These are phyloP conservation scores for Cymbopogon flexuosus DNA, from an alignment of 202 grass and related monocot species.

Conservation along the genomic window DNA sequence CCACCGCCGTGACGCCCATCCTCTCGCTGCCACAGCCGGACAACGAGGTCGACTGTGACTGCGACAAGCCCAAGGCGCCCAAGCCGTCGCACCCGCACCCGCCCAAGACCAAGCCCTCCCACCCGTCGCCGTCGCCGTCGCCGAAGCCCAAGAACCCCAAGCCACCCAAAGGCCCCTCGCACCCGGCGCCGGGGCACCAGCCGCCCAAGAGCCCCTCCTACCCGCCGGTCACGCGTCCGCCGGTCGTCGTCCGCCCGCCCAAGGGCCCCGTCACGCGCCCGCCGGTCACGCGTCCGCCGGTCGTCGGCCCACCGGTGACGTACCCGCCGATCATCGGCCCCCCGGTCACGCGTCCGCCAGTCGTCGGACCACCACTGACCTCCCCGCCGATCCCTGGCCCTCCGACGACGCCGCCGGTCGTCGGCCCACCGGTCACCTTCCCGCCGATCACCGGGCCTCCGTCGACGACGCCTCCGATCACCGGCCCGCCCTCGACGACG, in stretches of 20 bases:
- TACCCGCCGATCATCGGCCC: background rate
- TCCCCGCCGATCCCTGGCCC: constrained; percentile 2
- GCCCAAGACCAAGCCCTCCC: constrained; percentile 26
- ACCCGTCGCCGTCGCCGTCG: constrained; percentile 17
- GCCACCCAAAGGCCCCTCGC: background rate
- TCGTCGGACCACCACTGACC: background rate
- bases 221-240: constrained; percentile 6
- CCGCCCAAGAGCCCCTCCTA: constrained; percentile 20
- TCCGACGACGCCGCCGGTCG: background rate
- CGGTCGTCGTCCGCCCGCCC: constrained; percentile 3
- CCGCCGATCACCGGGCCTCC: constrained; percentile 14
- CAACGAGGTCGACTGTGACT: constrained; percentile 27
- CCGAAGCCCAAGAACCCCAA: constrained; percentile 23
- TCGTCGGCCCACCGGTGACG: background rate
- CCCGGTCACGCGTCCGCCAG: background rate
- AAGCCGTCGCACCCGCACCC: constrained; percentile 39
- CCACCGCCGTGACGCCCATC: constrained; percentile 46
- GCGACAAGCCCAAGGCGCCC: constrained; percentile 51
- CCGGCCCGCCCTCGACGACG: background rate
- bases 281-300: constrained; percentile 6
- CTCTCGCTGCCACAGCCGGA: constrained; percentile 15
- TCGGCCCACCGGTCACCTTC: background rate
- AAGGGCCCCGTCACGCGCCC: constrained; percentile 19
- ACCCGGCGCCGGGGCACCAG: background rate
- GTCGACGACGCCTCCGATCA: background rate